Base-by-base conservation (phyloP, 1,284 basidiomycete species). In the Lentinus polychrous region DNA sequence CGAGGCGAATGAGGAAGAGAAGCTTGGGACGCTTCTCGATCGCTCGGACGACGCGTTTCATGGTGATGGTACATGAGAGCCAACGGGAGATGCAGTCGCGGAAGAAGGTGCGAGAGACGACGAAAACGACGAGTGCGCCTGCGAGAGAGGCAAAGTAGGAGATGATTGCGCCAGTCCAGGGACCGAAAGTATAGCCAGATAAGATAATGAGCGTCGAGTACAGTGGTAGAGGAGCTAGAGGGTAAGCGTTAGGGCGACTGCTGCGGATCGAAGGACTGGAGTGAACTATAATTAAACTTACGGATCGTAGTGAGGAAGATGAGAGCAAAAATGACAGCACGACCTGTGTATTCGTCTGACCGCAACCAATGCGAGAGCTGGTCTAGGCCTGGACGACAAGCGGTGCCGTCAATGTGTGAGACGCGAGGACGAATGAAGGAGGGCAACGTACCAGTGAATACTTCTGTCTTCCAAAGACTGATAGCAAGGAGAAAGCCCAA, bases 121-220 rank as follows among this genome's bases (percentile, higher is more conserved):
- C 59, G 65, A 92, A 93, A 36, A 93, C 91, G 57, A 78, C 71
- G 50, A 91, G 68, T 15, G 90, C 91, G 53, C 90, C 90, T 1
- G 76, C 68, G 32, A 93, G 79, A 5, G 91, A 90, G n/a, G 91
- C 84, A 56, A 77, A 75, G 67, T 93, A 93, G 46, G 89, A 91
- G 63, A 93, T 79, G 58, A 86, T 66, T 51, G 85, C 85, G 56
- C 91, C 90, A 42, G 76, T 77, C 80, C 81, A 83, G 24, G 86
- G 71, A 48, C 91, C 90, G 60, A 84, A 93, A 12, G 89, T 90
- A 67, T 92, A 93, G 34, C 90, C 90, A 49, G 89, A 88, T 54
- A 93, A 75, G 59, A 88, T 78, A 65, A 92, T 90, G 68, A 93
- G 75, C 8, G 90, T 93, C 56, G 88, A 91, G 67, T 93, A 93